Base-by-base conservation (phyloP, 805 yeast genomes). In the Wickerhamomyces strasburgensis region DNA sequence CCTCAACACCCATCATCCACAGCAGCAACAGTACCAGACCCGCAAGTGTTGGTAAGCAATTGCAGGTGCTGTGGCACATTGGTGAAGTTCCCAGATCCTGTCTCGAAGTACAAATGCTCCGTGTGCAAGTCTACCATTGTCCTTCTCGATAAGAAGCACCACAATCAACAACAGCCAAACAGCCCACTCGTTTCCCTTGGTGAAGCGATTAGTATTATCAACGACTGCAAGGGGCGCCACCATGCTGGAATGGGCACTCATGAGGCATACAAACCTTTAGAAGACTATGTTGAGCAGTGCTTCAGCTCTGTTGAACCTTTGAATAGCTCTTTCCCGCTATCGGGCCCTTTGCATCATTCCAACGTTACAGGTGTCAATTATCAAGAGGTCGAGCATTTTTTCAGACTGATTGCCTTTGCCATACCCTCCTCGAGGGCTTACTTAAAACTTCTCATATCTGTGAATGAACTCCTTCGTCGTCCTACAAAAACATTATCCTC, bases 371-470 rank as follows among this genome's bases (percentile, higher is more conserved):
- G 75, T 31, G 49, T 85, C 8, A 65, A 83, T 49, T 65, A 63
- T 37, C 51, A 51, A 3, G 77, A 75, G 18, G 52, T 84, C 5
- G 57, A 58, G 1, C 53, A 64, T 16, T 65, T 71, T 15, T 84
- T 75, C 55, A 41, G 56, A 0, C 40, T 72, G 3, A 39, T 84
- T 6, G 46, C 67, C 21, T 17, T 6, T n/a, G 58, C 60, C 15
- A 58, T 83, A 4, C 85, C 88, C 0, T 72, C 86, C 0, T 73
- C 68, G 44, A 63, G 74, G 37, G 90, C 90, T 0, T 65, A 77
- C 37, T 72, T 64, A 44, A 68, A 65, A 34, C 65, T 87, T 25
- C 54, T 86, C 14, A 48, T 63, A 5, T 74, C 80, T 0, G 70
- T 75, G 3, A 61, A 72, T 31, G 67, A 67, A 6, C 61, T 79